Percentiles rank a stretch among this genome's conserved stretches.
Conservation (phyloP, 2,329 filamentous ascomycete species). For the Beauveria caledonica region DNA sequence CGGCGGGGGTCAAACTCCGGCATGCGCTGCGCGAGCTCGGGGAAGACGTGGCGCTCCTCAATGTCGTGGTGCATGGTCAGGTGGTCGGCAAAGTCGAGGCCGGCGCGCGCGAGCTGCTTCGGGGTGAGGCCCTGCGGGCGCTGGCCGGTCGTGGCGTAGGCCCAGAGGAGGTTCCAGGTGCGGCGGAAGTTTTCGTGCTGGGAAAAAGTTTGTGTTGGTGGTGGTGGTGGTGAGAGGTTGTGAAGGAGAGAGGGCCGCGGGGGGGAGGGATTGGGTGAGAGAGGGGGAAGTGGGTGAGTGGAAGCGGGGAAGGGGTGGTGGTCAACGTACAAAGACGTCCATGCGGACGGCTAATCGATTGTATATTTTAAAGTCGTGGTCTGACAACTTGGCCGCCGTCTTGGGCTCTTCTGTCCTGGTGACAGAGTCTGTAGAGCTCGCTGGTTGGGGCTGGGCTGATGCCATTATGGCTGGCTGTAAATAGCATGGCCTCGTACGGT, state of each 20-base stretch:
- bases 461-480: background rate
- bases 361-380: constrained; percentile 59
- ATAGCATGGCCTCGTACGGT: background rate
- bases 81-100: constrained; percentile 60
- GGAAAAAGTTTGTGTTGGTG: background rate
- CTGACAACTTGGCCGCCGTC: constrained; percentile 51
- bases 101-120: constrained; percentile 58
- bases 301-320: too few species aligned
- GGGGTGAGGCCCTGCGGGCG: constrained; percentile 58
- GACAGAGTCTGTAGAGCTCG: background rate
- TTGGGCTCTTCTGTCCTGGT: constrained; percentile 13
- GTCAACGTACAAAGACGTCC: constrained; percentile 57
- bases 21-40: constrained; percentile 68
- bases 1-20: constrained; percentile 55
- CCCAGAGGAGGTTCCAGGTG: constrained; percentile 64
- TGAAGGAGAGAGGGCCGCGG: background rate
- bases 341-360: constrained; percentile 69
- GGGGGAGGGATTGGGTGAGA: too few species aligned
- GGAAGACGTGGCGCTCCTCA: constrained; percentile 77
- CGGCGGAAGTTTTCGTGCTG: constrained; percentile 67
- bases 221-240: background rate
- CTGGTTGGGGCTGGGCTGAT: background rate
- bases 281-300: background rate
- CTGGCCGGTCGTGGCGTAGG: constrained; percentile 49
- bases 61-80: constrained; percentile 74